Evolutionary conservation across 164 flowering plant genomes (phyloP), one percentile per base, ranked within the genome.

Genomic region (Tetracentron sinense): DNA sequence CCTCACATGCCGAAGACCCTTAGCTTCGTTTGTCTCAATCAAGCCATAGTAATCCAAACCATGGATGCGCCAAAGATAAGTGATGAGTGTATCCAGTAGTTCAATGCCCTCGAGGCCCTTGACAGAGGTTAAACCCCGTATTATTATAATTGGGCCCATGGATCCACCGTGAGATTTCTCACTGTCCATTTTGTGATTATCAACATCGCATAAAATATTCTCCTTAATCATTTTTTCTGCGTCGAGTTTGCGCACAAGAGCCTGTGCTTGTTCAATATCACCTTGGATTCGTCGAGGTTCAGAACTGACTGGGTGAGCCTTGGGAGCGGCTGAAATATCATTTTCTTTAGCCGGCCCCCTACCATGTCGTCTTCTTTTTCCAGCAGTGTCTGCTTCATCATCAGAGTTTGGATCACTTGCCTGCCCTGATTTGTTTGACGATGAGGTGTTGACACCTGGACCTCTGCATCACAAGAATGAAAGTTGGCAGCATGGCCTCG

Each of bases 1-100:
- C 71, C 99, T 89, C 56, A 90, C 89, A 85, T 92, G 97, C 60
- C 99, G 74, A 63, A 85, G 83, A 58, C 94, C 97, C 79, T 88
- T 92, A 7, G 96, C 77, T 64, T 95, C 97, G 80, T 66, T 78
- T 56, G 82, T 79, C 77, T 95, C 99, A 70, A 64, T 49, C 90
- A 85, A 74, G 29, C 99, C 99, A 82, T 95, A 95, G 71, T 92
- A 95, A 76, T 95, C 97, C 61, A 92, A 60, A 27, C 97, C 94
- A 81, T 95, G 99, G 52, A 95, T 74, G 28, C 97, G 93, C 97
- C 97, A 95, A 20, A 95, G 88, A 73, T 90, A 95, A 15, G 99
- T 92, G 6, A 90, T 48, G 22, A 95, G 81, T 10, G 96, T 88
- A 65, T 95, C 99, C 56, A 95, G 76, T 30, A 95, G 78, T 74